Evolutionary conservation across 192 early-diverging fungal genomes (phyloP).

Genomic region (Entomortierella parvispora): DNA sequence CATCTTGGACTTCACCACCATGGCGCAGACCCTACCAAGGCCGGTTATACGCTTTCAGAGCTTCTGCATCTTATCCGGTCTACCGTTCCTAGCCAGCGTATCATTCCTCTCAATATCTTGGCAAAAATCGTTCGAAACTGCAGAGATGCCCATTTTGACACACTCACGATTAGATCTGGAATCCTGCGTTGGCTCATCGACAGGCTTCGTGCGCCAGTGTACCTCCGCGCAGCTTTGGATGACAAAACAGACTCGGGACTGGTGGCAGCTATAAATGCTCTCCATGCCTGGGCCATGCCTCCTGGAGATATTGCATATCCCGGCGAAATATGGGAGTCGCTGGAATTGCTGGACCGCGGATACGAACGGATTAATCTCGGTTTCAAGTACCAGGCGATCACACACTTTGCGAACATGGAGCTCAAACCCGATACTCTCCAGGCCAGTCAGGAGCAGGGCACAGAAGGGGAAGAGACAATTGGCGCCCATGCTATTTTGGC

Average conservation of each 20-base stretch:
- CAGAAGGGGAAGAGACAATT: slow-evolving; percentile 47
- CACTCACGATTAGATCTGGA: slow-evolving; percentile 30
- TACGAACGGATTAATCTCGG: slow-evolving; percentile 40
- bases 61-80: slow-evolving; percentile 84
- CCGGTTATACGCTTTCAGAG: slow-evolving; percentile 90
- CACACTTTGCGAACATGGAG: slow-evolving; percentile 53
- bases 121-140: slow-evolving; percentile 66
- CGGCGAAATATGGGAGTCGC: slow-evolving; percentile 55
- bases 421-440: slow-evolving; percentile 40
- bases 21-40: slow-evolving; percentile 80
- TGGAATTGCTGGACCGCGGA: slow-evolving; percentile 36
- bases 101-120: slow-evolving; percentile 71
- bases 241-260: slow-evolving; percentile 70
- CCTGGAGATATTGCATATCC: slow-evolving; percentile 16
- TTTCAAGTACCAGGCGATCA: slow-evolving; percentile 27
- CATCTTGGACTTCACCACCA: slow-evolving; percentile 90
- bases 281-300: slow-evolving; percentile 56
- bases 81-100: slow-evolving; percentile 81
- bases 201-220: slow-evolving; percentile 55
- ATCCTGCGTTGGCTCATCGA: slow-evolving; percentile 54
- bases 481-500: slow-evolving; percentile 61
- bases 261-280: slow-evolving; percentile 57
- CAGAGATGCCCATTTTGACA: slow-evolving; percentile 35
- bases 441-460: slow-evolving; percentile 49
- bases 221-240: slow-evolving; percentile 74